Percentiles rank a stretch among this genome's conserved stretches.
phyloP scores from a whole-genome alignment of 1,284 basidiomycete species.

The Tilletia walkeri region DNA sequence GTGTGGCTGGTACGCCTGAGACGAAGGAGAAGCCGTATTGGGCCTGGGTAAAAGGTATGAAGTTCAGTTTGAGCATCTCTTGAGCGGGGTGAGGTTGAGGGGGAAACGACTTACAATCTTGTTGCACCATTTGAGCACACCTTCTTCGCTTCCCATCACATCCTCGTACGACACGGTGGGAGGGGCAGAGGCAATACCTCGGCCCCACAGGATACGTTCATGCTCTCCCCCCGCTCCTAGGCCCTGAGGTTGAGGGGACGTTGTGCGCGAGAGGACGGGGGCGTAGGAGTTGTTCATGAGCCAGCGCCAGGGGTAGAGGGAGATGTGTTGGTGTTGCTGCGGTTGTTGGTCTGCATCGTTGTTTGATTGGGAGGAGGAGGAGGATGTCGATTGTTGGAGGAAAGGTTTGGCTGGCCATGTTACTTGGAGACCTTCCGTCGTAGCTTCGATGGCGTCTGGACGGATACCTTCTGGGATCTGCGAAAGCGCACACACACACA shows the following conservation, averaged over 20 bases:
- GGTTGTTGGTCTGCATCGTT: neutral
- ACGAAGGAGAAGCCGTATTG: conserved; percentile 85
- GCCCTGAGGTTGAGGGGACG: neutral
- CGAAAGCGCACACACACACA: neutral
- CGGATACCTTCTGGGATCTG: conserved; percentile 75
- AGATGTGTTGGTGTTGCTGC: conserved; percentile 62
- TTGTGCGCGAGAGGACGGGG: conserved; percentile 59
- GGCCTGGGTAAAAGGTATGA: conserved; percentile 22
- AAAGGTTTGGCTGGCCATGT: conserved; percentile 56
- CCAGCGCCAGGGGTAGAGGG: conserved; percentile 84
- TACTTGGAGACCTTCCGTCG: conserved; percentile 68
- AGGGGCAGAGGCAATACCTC: conserved; percentile 71
- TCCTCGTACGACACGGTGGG: conserved; percentile 75
- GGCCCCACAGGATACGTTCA: conserved; percentile 67
- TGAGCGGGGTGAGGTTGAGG: neutral
- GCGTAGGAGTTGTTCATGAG: conserved; percentile 73
- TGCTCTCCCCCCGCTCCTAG: conserved; percentile 5
- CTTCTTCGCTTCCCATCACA: conserved; percentile 71
- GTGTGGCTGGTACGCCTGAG: conserved; percentile 73
- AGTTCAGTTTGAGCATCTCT: conserved; percentile 28
- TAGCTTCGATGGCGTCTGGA: conserved; percentile 66
- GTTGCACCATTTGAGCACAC: conserved; percentile 75
- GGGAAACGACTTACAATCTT: conserved; percentile 67
- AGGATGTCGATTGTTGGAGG: neutral
- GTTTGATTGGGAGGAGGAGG: neutral